Percentiles rank a stretch among this genome's conserved stretches.
Evolutionary conservation across 176 grass and related monocot genomes (phyloP).

Genomic region (Eragrostis nindensis): DNA sequence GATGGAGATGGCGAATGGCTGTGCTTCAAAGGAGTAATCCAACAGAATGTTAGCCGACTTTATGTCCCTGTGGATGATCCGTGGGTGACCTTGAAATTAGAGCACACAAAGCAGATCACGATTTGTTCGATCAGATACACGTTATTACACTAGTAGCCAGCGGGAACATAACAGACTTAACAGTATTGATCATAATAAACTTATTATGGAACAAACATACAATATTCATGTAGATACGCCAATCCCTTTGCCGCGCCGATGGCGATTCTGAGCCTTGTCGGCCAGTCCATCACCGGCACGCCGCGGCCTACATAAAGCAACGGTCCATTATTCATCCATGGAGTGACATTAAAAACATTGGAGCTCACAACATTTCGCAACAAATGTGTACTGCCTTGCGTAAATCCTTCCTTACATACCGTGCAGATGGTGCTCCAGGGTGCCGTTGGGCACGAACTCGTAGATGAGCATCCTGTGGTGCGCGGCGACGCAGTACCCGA

Average conservation of each 20-base stretch:
- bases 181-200: neutral
- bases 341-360: too few species aligned
- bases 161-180: neutral
- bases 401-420: conserved; percentile 46
- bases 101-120: neutral
- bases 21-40: conserved; percentile 84
- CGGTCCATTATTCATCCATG: too few species aligned
- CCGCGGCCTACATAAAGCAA: conserved; percentile 38
- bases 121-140: neutral
- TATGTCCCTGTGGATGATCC: conserved; percentile 94
- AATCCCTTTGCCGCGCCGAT: conserved; percentile 72
- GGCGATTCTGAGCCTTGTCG: conserved; percentile 70
- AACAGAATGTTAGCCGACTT: conserved; percentile 89
- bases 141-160: neutral
- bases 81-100: conserved; percentile 68
- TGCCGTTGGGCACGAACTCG: conserved; percentile 82
- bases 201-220: conserved; percentile 33
- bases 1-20: too few species aligned
- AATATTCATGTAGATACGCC: conserved; percentile 88
- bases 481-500: conserved; percentile 69
- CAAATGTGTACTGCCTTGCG: too few species aligned
- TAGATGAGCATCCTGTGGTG: conserved; percentile 84
- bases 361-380: too few species aligned
- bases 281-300: conserved; percentile 65
- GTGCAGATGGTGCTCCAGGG: conserved; percentile 79